Evolutionary conservation across 2,329 filamentous ascomycete species (phyloP).

Genomic region (Canariomyces notabilis): DNA sequence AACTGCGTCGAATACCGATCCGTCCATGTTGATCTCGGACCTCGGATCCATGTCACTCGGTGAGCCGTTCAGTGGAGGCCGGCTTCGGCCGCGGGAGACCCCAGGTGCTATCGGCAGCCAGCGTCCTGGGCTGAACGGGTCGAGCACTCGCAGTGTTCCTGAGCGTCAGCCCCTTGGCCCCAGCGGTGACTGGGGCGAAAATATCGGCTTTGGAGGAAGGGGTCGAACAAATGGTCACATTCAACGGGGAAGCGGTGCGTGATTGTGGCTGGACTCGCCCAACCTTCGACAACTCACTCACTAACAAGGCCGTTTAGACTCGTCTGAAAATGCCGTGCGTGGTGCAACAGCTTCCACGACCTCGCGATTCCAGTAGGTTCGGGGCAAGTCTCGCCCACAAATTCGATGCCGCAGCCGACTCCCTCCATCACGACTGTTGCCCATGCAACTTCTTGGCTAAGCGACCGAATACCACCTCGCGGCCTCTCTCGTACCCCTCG

Average conservation of each 20-base stretch:
- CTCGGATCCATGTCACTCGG: constrained; percentile 49
- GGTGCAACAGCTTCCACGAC: constrained; percentile 19
- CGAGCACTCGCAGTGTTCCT: constrained; percentile 42
- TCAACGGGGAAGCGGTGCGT: constrained; percentile 57
- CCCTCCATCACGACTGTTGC: neutral
- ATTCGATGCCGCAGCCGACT: neutral
- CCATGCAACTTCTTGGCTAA: neutral
- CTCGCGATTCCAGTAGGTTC: constrained; percentile 23
- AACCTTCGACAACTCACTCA: neutral
- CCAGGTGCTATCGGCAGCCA: constrained; percentile 63
- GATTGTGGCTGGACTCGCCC: neutral
- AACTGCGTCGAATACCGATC: constrained; percentile 26
- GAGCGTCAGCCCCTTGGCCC: constrained; percentile 62
- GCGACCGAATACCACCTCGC: no score
- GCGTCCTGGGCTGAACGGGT: constrained; percentile 47
- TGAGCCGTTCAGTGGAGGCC: constrained; percentile 41
- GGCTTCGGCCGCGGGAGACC: constrained; percentile 41
- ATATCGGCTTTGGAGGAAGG: constrained; percentile 49
- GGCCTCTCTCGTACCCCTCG: no score
- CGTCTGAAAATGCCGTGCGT: constrained; percentile 25
- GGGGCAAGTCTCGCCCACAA: neutral
- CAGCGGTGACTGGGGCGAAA: constrained; percentile 51
- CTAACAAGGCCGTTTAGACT: constrained; percentile 18
- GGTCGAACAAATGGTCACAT: constrained; percentile 55
- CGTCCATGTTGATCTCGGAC: constrained; percentile 41